phyloP scores from a whole-genome alignment of 169 alveolate species.

The Plasmodium coatneyi region DNA sequence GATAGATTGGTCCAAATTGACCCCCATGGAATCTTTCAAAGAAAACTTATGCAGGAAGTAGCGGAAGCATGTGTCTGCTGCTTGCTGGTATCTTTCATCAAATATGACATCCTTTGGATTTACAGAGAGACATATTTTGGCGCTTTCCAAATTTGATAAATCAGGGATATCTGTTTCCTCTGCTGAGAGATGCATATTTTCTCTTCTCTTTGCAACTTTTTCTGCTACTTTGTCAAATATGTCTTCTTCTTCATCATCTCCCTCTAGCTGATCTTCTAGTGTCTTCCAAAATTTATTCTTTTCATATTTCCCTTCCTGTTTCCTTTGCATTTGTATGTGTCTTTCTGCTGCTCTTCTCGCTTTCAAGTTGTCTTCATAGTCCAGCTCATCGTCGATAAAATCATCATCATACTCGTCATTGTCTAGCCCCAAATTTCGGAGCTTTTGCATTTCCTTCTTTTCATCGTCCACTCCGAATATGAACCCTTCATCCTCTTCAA shows the following conservation, averaged over 20 bases:
- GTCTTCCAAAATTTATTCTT: constrained; percentile 78
- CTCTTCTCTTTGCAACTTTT: constrained; percentile 87
- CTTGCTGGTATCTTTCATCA: constrained; percentile 90
- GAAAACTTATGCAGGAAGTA: constrained; percentile 78
- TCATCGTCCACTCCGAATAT: constrained; percentile 82
- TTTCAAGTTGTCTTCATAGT: constrained; percentile 86
- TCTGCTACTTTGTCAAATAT: constrained; percentile 85
- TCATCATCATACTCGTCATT: constrained; percentile 89
- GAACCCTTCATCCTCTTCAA: constrained; percentile 84
- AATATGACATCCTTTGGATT: constrained; percentile 85
- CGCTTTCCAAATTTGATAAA: constrained; percentile 82
- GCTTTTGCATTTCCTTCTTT: constrained; percentile 84
- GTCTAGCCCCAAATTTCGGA: constrained; percentile 83
- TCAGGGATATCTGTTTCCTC: constrained; percentile 85
- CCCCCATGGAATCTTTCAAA: constrained; percentile 78
- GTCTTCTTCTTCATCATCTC: constrained; percentile 84
- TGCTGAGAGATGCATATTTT: constrained; percentile 81
- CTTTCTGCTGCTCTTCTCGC: constrained; percentile 90
- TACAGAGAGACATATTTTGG: constrained; percentile 85
- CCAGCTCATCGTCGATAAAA: constrained; percentile 86
- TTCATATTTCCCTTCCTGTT: constrained; percentile 76
- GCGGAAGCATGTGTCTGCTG: constrained; percentile 86
- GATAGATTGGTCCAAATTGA: constrained; percentile 63
- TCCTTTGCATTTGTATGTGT: constrained; percentile 77
- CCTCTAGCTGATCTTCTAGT: constrained; percentile 79